Conservation (phyloP, 1,139 yeast species). For the Suhomyces bolitotheri region DNA sequence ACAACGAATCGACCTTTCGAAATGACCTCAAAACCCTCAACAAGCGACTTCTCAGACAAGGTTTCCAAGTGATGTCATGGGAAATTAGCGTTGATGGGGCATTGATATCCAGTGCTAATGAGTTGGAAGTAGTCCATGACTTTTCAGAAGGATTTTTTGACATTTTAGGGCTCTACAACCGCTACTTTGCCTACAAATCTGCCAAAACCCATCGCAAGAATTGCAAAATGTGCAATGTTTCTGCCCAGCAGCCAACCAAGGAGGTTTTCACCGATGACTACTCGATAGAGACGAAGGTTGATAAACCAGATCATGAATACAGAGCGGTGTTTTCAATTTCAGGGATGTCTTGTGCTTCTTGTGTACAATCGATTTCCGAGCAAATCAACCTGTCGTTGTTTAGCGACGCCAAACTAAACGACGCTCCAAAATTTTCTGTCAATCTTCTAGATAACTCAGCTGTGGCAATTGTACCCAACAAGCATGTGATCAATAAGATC, state of each 20-base stretch:
- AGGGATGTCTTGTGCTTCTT: slow-evolving; percentile 70
- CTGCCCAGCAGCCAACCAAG: too few relatives aligned
- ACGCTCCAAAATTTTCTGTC: slow-evolving; percentile 38
- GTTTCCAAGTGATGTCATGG: slow-evolving; percentile 40
- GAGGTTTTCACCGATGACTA: too few relatives aligned
- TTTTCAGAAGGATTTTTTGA: slow-evolving; percentile 9
- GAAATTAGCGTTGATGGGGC: slow-evolving; percentile 25
- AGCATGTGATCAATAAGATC: slow-evolving; percentile 52
- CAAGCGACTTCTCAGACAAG: slow-evolving; percentile 25
- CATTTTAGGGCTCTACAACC: slow-evolving; percentile 7
- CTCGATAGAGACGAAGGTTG: slow-evolving; percentile 33
- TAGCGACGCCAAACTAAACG: slow-evolving; percentile 15
- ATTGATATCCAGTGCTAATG: slow-evolving; percentile 13
- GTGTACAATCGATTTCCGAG: slow-evolving; percentile 49
- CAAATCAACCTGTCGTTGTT: slow-evolving; percentile 13
- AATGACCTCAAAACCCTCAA: slow-evolving; percentile 25
- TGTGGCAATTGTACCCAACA: slow-evolving; percentile 49
- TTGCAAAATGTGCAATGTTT: slow-evolving; percentile 31
- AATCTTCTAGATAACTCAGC: slow-evolving; percentile 46
- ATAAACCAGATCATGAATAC: slow-evolving; percentile 28
- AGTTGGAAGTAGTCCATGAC: background rate
- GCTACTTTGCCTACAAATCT: slow-evolving; percentile 8
- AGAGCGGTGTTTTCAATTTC: slow-evolving; percentile 56
- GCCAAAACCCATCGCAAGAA: slow-evolving; percentile 30
- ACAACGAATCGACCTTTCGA: slow-evolving; percentile 11